These are phyloP conservation scores for Metschnikowia kunwiensis DNA, from an alignment of 805 yeast genomes.

Conservation along the genomic window DNA sequence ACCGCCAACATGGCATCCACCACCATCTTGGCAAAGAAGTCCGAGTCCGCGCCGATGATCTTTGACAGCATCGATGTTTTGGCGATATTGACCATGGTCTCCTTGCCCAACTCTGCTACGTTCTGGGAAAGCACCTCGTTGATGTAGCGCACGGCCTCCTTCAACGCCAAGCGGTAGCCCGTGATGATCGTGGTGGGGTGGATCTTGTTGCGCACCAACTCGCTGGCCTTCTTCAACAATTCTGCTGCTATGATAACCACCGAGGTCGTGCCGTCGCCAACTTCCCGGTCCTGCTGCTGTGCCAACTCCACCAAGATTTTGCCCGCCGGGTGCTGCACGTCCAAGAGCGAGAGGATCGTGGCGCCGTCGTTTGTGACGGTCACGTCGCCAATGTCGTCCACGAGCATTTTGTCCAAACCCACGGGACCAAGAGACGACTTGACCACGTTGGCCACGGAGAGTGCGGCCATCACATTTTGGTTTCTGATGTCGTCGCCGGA, in stretches of 20 bases:
- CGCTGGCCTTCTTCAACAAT: slow-evolving; percentile 87
- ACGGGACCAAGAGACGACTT: slow-evolving; percentile 97
- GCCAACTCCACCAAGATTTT: slow-evolving; percentile 95
- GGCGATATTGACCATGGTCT: slow-evolving; percentile 85
- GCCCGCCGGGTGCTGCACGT: slow-evolving; percentile 99
- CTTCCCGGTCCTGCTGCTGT: slow-evolving; percentile 98
- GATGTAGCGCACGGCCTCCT: slow-evolving; percentile 86
- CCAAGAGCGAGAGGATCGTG: slow-evolving; percentile 82
- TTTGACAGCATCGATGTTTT: slow-evolving; percentile 96
- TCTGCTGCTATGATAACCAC: slow-evolving; percentile 96
- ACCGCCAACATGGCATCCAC: slow-evolving; percentile 96
- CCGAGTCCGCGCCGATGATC: slow-evolving; percentile 91
- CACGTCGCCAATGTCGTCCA: slow-evolving; percentile 98
- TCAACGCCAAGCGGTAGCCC: slow-evolving; percentile 89
- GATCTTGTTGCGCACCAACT: slow-evolving; percentile 84
- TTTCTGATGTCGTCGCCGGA: slow-evolving; percentile 96
- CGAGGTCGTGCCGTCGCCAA: slow-evolving; percentile 97
- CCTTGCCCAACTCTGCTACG: slow-evolving; percentile 77
- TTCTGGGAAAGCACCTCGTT: slow-evolving; percentile 79
- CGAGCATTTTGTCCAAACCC: slow-evolving; percentile 97
- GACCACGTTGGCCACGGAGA: slow-evolving; percentile 76
- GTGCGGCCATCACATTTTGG: slow-evolving; percentile 94
- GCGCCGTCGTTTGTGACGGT: slow-evolving; percentile 99
- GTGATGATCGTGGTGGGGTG: slow-evolving; percentile 98
- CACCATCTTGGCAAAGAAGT: slow-evolving; percentile 83